These are phyloP conservation scores for Scheffersomyces coipomensis DNA, from an alignment of 805 yeast genomes.

Conservation along the genomic window DNA sequence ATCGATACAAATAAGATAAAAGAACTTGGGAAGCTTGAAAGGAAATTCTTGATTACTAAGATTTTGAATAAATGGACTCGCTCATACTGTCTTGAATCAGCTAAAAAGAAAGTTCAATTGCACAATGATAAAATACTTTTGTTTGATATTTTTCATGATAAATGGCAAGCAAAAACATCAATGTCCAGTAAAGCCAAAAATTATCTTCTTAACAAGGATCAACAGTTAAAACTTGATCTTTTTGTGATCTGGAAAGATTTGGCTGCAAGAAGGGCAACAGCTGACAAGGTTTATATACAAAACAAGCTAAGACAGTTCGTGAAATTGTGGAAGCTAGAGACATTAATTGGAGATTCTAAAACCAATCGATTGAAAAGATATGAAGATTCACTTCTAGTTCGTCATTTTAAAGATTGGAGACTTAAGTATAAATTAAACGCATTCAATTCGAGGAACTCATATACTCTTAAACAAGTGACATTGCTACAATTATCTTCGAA, in stretches of 20 bases:
- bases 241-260: slow-evolving; percentile 13
- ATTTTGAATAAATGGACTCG: slow-evolving; percentile 16
- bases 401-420: slow-evolving; percentile 6
- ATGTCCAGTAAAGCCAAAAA: slow-evolving; percentile 6
- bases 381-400: background rate
- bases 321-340: slow-evolving; percentile 14
- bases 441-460: no score
- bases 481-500: background rate
- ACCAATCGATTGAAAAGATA: background rate
- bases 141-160: slow-evolving; percentile 8
- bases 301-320: slow-evolving; percentile 6
- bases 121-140: slow-evolving; percentile 7
- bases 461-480: no score
- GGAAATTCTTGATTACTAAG: slow-evolving; percentile 9
- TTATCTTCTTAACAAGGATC: slow-evolving; percentile 5
- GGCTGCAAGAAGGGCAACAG: slow-evolving; percentile 7
- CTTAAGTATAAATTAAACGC: slow-evolving; percentile 1
- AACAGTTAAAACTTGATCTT: slow-evolving; percentile 1
- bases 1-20: slow-evolving; percentile 10
- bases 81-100: background rate
- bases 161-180: slow-evolving; percentile 13
- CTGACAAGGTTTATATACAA: slow-evolving; percentile 8
- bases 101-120: slow-evolving; percentile 2
- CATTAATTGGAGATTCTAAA: background rate
- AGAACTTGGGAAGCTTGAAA: slow-evolving; percentile 12